These are phyloP conservation scores for Mayamaea pseudoterrestris DNA, from an alignment of 108 stramenopile species.

Conservation along the genomic window DNA sequence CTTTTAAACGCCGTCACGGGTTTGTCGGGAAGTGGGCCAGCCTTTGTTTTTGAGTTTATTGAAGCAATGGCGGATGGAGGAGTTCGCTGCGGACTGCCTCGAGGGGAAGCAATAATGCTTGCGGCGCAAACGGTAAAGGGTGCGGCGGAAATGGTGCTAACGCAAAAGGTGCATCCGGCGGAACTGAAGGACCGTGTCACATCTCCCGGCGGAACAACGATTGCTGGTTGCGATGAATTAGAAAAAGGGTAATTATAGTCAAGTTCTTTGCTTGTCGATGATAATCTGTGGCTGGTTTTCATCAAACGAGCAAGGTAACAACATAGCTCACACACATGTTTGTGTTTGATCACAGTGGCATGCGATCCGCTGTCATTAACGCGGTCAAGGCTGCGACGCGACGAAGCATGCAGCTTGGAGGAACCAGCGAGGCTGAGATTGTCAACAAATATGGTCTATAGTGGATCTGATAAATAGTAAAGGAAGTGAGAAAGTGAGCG, in stretches of 20 bases:
- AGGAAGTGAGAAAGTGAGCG: no score
- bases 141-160: constrained; percentile 90
- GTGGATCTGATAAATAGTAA: no score
- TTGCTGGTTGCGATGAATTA: constrained; percentile 86
- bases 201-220: constrained; percentile 91
- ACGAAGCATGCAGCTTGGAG: constrained; percentile 67
- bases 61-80: constrained; percentile 96
- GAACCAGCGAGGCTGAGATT: constrained; percentile 54
- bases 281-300: background rate
- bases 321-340: background rate
- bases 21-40: constrained; percentile 89
- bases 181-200: constrained; percentile 83
- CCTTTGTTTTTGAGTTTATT: constrained; percentile 90
- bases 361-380: constrained; percentile 54
- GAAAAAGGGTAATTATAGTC: constrained; percentile 62
- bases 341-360: constrained; percentile 23
- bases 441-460: constrained; percentile 39
- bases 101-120: constrained; percentile 72
- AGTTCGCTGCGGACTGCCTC: constrained; percentile 82
- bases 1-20: constrained; percentile 87
- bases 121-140: constrained; percentile 95
- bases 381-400: constrained; percentile 69
- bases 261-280: background rate
- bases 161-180: constrained; percentile 86
- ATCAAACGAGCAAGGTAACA: background rate